phyloP scores from a whole-genome alignment of 257 asterid species.

The Solanum ossicruentum region DNA sequence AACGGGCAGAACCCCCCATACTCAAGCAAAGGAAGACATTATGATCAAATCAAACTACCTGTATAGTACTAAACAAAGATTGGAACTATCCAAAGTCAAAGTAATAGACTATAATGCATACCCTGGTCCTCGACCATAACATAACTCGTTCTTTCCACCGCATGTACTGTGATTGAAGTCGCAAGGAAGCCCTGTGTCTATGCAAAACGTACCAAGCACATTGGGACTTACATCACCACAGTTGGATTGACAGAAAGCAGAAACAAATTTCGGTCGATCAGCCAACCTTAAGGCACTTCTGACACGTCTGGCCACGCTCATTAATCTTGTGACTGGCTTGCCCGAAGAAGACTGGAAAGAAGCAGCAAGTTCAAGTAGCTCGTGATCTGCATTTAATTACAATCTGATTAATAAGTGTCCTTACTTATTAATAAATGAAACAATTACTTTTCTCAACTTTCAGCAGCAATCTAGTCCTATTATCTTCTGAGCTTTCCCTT shows the following conservation, averaged over 20 bases:
- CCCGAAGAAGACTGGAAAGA: conserved; percentile 64
- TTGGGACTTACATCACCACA: conserved; percentile 99
- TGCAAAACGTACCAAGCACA: conserved; percentile 96
- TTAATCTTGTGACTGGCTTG: conserved; percentile 45
- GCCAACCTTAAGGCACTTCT: conserved; percentile 71
- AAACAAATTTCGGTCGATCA: conserved; percentile 69
- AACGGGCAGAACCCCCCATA: neutral
- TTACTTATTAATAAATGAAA: neutral
- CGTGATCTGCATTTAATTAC: conserved; percentile 51
- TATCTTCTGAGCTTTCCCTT: neutral
- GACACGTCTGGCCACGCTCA: conserved; percentile 74
- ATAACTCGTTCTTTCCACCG: conserved; percentile 88
- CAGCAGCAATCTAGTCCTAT: neutral
- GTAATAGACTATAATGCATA: conserved; percentile 13
- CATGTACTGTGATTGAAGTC: conserved; percentile 98
- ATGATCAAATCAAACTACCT: neutral
- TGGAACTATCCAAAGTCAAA: neutral
- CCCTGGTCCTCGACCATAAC: conserved; percentile 99
- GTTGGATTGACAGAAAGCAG: conserved; percentile 93
- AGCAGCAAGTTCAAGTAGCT: conserved; percentile 82
- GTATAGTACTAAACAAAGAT: neutral
- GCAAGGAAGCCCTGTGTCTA: conserved; percentile 89
- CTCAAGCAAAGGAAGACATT: conserved; percentile 11
- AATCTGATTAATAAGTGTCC: neutral
- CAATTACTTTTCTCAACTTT: neutral